Conservation (phyloP, 1,139 yeast genomes). For the Taphrina populina region DNA sequence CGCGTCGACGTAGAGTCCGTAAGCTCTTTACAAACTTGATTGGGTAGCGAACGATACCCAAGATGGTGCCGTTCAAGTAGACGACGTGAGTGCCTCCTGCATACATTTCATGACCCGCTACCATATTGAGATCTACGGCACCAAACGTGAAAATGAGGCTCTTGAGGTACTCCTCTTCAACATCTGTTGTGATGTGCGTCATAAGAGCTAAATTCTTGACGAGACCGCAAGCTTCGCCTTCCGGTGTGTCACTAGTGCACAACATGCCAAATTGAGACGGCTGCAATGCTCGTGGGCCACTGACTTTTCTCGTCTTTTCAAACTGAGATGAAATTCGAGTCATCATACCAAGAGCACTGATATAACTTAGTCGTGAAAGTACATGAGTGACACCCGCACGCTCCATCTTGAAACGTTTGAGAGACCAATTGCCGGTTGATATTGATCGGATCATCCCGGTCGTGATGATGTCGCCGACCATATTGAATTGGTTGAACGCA, state of each 20-base stretch:
- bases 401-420: constrained; percentile 98
- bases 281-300: constrained; percentile 98
- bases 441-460: constrained; percentile 94
- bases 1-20: constrained; percentile 76
- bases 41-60: constrained; percentile 88
- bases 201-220: constrained; percentile 93
- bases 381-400: constrained; percentile 99
- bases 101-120: constrained; percentile 83
- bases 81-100: constrained; percentile 76
- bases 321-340: constrained; percentile 97
- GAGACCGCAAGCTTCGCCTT: constrained; percentile 99
- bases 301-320: constrained; percentile 94
- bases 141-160: constrained; percentile 78
- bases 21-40: constrained; percentile 73
- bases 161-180: constrained; percentile 85
- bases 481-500: constrained; percentile 81
- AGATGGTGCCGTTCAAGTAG: constrained; percentile 86
- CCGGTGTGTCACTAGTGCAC: constrained; percentile 98
- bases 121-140: constrained; percentile 73
- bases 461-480: constrained; percentile 88
- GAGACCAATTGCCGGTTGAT: constrained; percentile 98
- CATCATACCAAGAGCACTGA: constrained; percentile 98
- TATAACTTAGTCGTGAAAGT: constrained; percentile 81
- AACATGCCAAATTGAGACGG: constrained; percentile 61
- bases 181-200: constrained; percentile 99